Evolutionary conservation across 805 yeast genomes (phyloP).

Genomic region (Teunomyces lycoperdinae): DNA sequence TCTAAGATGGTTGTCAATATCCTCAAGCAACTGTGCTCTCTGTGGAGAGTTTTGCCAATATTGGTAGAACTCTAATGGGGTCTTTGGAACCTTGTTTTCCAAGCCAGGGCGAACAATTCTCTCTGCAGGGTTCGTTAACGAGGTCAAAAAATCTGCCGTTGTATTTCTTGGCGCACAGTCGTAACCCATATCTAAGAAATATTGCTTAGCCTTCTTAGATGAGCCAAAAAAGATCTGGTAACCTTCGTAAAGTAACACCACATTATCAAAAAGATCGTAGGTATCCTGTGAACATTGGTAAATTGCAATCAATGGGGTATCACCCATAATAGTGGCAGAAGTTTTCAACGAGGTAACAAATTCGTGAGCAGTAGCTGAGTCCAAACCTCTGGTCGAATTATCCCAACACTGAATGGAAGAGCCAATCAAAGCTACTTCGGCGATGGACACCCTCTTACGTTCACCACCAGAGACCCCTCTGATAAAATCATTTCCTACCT

Average conservation of each 20-base stretch:
- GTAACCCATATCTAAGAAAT: slow-evolving; percentile 60
- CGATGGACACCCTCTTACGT: slow-evolving; percentile 28
- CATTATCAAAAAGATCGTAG: slow-evolving; percentile 48
- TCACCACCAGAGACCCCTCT: slow-evolving; percentile 32
- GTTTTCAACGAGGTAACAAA: slow-evolving; percentile 26
- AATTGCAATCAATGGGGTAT: slow-evolving; percentile 26
- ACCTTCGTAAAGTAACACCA: slow-evolving; percentile 45
- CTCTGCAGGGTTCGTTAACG: slow-evolving; percentile 65
- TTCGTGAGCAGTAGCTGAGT: slow-evolving; percentile 27
- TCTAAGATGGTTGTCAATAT: slow-evolving; percentile 41
- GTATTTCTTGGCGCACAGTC: slow-evolving; percentile 62
- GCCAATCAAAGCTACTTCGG: slow-evolving; percentile 23
- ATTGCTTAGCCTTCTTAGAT: slow-evolving; percentile 42
- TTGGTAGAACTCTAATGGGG: slow-evolving; percentile 57
- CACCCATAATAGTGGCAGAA: slow-evolving; percentile 21
- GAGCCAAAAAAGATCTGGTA: slow-evolving; percentile 48
- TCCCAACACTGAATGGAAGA: slow-evolving; percentile 47
- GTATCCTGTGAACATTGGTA: slow-evolving; percentile 36
- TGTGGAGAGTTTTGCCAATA: slow-evolving; percentile 60
- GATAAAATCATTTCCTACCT: slow-evolving; percentile 59
- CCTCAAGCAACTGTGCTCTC: slow-evolving; percentile 35
- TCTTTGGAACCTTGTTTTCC: slow-evolving; percentile 51
- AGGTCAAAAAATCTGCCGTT: slow-evolving; percentile 64
- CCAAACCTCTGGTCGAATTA: slow-evolving; percentile 29
- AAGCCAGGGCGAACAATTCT: slow-evolving; percentile 49